These are phyloP conservation scores for Huntiella moniliformis DNA, from an alignment of 2,329 filamentous ascomycete genomes.

Conservation along the genomic window DNA sequence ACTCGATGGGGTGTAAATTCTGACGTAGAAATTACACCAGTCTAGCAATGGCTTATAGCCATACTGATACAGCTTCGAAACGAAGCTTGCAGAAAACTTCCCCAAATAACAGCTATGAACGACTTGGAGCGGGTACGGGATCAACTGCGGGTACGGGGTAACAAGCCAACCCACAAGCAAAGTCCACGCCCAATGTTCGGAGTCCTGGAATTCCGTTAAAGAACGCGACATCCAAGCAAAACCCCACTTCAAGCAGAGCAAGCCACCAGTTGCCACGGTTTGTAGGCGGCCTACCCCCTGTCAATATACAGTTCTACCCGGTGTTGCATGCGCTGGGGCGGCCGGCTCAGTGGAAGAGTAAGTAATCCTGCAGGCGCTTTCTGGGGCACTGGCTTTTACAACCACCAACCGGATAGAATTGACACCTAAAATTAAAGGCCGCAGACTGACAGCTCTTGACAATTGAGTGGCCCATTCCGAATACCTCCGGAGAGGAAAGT, in stretches of 20 bases:
- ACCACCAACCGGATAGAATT: slow-evolving; percentile 4
- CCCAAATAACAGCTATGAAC: too few relatives aligned
- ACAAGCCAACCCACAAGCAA: not conserved
- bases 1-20: too few relatives aligned
- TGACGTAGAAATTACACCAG: too few relatives aligned
- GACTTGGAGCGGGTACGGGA: too few relatives aligned
- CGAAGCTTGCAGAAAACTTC: too few relatives aligned
- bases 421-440: slow-evolving; percentile 12
- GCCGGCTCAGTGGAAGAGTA: slow-evolving; percentile 2
- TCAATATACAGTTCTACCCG: too few relatives aligned
- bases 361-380: slow-evolving; percentile 3
- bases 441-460: slow-evolving; percentile 3
- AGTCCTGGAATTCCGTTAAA: slow-evolving; percentile 1
- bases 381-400: slow-evolving; percentile 5
- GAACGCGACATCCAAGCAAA: not conserved
- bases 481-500: slow-evolving; percentile 9
- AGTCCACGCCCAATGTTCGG: slow-evolving; percentile 1
- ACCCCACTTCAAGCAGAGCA: too few relatives aligned
- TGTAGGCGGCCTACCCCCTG: too few relatives aligned
- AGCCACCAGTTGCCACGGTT: too few relatives aligned
- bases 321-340: too few relatives aligned
- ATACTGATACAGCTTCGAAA: too few relatives aligned
- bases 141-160: slow-evolving; percentile 1
- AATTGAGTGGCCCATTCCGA: slow-evolving; percentile 10
- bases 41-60: too few relatives aligned